A percentile compares a stretch with the other conserved stretches of the same genome.
These are phyloP conservation scores for Myxozyma kluyveri DNA, from an alignment of 805 yeast genomes.

Conservation along the genomic window DNA sequence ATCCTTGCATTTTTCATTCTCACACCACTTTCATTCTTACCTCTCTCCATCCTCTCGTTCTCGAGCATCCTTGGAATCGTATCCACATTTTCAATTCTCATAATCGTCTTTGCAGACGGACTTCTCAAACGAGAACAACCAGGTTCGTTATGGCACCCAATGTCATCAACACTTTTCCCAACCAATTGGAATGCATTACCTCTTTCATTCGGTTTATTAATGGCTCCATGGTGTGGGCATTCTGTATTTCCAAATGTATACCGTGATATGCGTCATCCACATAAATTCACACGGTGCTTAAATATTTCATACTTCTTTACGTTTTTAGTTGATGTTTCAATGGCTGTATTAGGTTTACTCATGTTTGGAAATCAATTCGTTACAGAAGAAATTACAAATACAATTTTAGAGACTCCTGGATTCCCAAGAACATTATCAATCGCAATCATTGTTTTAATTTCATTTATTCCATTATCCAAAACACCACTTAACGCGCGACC, in stretches of 20 bases:
- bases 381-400: conserved; percentile 54
- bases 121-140: conserved; percentile 58
- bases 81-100: conserved; percentile 64
- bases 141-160: conserved; percentile 66
- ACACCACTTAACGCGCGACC: conserved; percentile 83
- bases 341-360: conserved; percentile 65
- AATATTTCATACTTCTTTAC: conserved; percentile 58
- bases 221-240: conserved; percentile 81
- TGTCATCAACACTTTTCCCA: conserved; percentile 71
- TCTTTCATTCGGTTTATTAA: conserved; percentile 42
- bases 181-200: conserved; percentile 46
- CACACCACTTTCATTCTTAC: conserved; percentile 79
- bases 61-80: conserved; percentile 68
- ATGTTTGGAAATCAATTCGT: conserved; percentile 66
- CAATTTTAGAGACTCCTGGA: conserved; percentile 60
- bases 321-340: conserved; percentile 54
- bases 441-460: conserved; percentile 61
- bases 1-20: conserved; percentile 58
- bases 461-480: conserved; percentile 80
- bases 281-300: conserved; percentile 53
- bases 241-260: conserved; percentile 77
- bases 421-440: conserved; percentile 61
- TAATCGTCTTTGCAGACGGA: conserved; percentile 61
- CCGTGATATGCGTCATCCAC: conserved; percentile 71
- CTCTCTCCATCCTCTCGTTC: conserved; percentile 68